Base-by-base conservation (phyloP, 2,329 filamentous ascomycete species). In the Iodosphaeria phyllophila region DNA sequence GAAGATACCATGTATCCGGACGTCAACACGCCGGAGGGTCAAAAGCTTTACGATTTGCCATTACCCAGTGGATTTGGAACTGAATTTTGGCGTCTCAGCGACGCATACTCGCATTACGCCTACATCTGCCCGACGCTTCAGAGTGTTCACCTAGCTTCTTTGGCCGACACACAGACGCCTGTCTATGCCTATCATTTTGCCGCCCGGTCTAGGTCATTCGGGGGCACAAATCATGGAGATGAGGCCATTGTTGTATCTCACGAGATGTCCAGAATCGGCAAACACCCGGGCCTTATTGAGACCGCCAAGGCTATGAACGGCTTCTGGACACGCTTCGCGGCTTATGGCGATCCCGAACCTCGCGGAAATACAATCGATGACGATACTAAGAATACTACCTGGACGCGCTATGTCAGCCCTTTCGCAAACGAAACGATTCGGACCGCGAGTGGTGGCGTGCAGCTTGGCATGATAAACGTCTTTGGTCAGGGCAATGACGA, bases 71-170 rank as follows among this genome's bases (percentile, higher is more conserved):
- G 47, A 16, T 45, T 57, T n/a, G 65, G 65, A 2, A 32, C 48
- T 5, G 64, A 73, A 39, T 74, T 61, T 47, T 53, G 54, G 25
- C 55, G 69, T 2, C 46, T 71, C 3, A 62, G 68, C 35, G 60
- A 63, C 7, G 65, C 64, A 0, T 75, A 75, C 40, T 62, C 56
- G 1, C 62, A 74, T 37, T 74, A 68, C 37, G 69, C 66, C 0
- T 74, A 74, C 37, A 62, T 72, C 23, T 64, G 63, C 13, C 70
- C 71, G 0, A 64, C 74, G 0, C 49, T 71, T 3, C 65, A 74
- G 39, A 67, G 63, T 0, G 67, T 62, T 0, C 50, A 61, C 27
- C 52, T 52, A 15, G 45, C 54, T 14, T 48, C 49, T 6, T 33
- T 31, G 2, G 40, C 35, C 1, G 14, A 11, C 4, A 28, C 30